Conservation (phyloP, 2,329 filamentous ascomycete genomes). For the Aspergillus proliferans region DNA sequence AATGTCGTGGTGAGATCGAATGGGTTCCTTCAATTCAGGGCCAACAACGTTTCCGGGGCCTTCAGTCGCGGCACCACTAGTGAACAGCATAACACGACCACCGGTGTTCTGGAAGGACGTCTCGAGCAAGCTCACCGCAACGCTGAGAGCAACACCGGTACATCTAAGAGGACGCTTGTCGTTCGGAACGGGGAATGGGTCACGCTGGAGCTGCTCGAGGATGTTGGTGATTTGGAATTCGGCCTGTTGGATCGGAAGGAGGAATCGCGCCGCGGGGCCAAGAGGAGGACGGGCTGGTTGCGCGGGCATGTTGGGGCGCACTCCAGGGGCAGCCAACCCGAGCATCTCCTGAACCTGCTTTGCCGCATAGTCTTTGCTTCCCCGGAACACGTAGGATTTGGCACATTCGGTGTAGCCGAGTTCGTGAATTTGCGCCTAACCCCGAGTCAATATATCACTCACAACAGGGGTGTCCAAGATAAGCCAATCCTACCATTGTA, state of each 20-base stretch:
- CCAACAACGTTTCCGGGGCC: constrained; percentile 96
- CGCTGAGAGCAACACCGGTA: constrained; percentile 92
- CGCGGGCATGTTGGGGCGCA: constrained; percentile 67
- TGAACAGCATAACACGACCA: constrained; percentile 94
- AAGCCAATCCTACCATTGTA: constrained; percentile 65
- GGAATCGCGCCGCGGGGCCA: constrained; percentile 79
- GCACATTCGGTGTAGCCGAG: constrained; percentile 97
- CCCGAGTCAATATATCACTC: not conserved
- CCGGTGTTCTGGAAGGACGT: constrained; percentile 94
- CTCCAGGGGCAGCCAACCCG: constrained; percentile 64
- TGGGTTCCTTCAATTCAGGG: constrained; percentile 89
- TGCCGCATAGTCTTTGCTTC: constrained; percentile 94
- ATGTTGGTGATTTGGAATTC: constrained; percentile 97
- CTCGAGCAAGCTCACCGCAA: constrained; percentile 86
- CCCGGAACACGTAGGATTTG: constrained; percentile 96
- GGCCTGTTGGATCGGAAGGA: constrained; percentile 88
- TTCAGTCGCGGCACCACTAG: constrained; percentile 89
- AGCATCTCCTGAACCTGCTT: constrained; percentile 99
- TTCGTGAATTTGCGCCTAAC: constrained; percentile 86
- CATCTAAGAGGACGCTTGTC: constrained; percentile 87
- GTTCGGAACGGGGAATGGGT: constrained; percentile 94
- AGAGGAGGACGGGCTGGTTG: constrained; percentile 68
- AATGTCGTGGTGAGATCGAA: constrained; percentile 97
- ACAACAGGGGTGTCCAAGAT: constrained; percentile 8
- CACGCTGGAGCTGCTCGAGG: constrained; percentile 89